Evolutionary conservation across 164 flowering plant genomes (phyloP).

Genomic region (Litsea cubeba): DNA sequence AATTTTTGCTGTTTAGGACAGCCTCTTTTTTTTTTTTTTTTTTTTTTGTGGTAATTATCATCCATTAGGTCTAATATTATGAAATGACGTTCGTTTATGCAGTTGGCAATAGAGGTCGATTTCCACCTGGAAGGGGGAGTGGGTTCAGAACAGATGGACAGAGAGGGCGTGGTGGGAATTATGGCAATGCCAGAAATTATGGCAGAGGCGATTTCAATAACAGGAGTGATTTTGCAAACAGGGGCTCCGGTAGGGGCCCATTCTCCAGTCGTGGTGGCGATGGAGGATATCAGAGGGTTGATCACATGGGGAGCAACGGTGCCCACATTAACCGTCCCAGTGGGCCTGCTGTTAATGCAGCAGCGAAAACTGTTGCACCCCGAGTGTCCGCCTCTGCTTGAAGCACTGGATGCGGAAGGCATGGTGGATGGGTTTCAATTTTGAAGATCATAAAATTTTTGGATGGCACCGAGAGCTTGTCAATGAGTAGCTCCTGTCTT

Average conservation of each 20-base stretch:
- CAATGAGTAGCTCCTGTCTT: too few species aligned
- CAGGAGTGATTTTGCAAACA: slow-evolving; percentile 35
- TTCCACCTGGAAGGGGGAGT: slow-evolving; percentile 34
- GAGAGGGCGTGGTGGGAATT: slow-evolving; percentile 46
- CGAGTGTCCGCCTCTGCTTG: slow-evolving; percentile 44
- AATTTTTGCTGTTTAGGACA: too few species aligned
- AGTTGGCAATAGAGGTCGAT: slow-evolving; percentile 44
- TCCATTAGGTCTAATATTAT: background rate
- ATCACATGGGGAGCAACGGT: slow-evolving; percentile 12
- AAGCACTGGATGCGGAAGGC: slow-evolving; percentile 3
- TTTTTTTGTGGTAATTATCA: too few species aligned
- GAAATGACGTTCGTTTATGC: slow-evolving; percentile 8
- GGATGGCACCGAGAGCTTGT: background rate
- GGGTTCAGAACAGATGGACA: slow-evolving; percentile 49
- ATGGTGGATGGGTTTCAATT: background rate
- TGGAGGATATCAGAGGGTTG: slow-evolving; percentile 37
- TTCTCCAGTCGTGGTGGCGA: slow-evolving; percentile 38
- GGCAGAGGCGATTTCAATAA: slow-evolving; percentile 33
- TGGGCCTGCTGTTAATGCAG: slow-evolving; percentile 19
- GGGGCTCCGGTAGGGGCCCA: slow-evolving; percentile 32
- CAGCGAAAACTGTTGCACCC: slow-evolving; percentile 31
- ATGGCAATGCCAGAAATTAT: slow-evolving; percentile 38
- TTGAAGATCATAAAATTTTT: background rate
- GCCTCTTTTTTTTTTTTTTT: too few species aligned
- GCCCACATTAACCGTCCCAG: slow-evolving; percentile 39